phyloP scores from a whole-genome alignment of 139 green algal genomes.

The Chlamydomonas sp. region DNA sequence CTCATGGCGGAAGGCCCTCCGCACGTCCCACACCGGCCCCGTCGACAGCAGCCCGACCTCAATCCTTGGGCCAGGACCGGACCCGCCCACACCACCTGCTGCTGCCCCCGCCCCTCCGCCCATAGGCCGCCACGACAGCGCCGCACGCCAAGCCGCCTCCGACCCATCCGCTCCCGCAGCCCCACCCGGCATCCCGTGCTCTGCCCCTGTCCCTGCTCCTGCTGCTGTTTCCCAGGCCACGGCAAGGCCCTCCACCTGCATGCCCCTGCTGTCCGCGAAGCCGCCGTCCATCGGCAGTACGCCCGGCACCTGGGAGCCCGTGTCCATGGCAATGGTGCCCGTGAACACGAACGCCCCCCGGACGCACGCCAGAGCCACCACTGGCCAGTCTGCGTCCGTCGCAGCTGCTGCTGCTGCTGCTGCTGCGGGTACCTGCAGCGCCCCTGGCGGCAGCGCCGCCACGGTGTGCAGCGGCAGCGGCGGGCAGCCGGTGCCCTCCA shows the following conservation, averaged over 20 bases:
- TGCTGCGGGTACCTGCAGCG: background rate
- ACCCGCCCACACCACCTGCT: background rate
- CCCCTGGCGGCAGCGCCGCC: slow-evolving; percentile 1
- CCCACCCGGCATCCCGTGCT: background rate
- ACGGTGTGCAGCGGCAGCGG: slow-evolving; percentile 14
- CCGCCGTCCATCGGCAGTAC: slow-evolving; percentile 5
- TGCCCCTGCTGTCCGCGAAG: background rate
- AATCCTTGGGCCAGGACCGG: background rate
- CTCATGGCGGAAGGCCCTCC: background rate
- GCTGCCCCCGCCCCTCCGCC: background rate
- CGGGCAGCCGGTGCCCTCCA: background rate
- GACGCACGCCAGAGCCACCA: no score
- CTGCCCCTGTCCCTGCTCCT: no score
- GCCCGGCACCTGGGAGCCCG: background rate
- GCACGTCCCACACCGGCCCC: background rate
- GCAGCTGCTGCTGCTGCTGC: background rate
- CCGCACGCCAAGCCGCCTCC: background rate
- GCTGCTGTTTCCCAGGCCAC: background rate
- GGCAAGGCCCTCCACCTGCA: slow-evolving; percentile 7
- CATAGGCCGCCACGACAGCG: slow-evolving; percentile 2
- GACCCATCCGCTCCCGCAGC: background rate
- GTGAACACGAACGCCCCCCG: no score
- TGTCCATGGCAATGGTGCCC: no score
- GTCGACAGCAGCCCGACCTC: background rate
- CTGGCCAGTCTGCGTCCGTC: no score